phyloP scores from a whole-genome alignment of 1,284 basidiomycete genomes.

The Fomitopsis betulina region DNA sequence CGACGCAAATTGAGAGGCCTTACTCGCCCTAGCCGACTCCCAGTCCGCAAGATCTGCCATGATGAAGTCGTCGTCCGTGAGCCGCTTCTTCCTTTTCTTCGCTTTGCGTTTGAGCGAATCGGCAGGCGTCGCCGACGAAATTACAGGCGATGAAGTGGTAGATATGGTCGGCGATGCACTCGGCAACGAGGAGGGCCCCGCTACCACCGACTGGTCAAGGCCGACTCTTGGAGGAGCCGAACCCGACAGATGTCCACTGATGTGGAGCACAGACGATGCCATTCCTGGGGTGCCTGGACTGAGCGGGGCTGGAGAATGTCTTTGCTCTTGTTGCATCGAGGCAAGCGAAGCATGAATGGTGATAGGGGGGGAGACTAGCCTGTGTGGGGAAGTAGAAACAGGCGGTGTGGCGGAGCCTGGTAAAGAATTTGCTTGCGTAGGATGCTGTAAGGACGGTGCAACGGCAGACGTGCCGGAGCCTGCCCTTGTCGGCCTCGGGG shows the following conservation, averaged over 20 bases:
- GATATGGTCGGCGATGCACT: neutral
- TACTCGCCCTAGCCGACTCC: constrained; percentile 6
- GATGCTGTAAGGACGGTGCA: neutral
- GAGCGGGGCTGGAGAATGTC: neutral
- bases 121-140: neutral
- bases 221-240: neutral
- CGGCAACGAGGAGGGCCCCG: neutral
- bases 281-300: neutral
- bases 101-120: constrained; percentile 1
- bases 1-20: neutral
- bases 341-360: neutral
- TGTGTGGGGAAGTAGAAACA: neutral
- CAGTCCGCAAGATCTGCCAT: constrained; percentile 17
- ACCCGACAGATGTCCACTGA: neutral
- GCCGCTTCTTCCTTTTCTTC: constrained; percentile 11
- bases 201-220: neutral
- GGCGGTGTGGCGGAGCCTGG: neutral
- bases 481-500: neutral
- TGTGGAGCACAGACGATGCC: neutral
- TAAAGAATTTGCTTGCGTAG: neutral
- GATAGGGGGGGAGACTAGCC: neutral
- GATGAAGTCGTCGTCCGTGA: constrained; percentile 15
- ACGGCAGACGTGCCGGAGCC: neutral
- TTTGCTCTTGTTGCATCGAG: neutral
- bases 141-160: neutral